These are phyloP conservation scores for Dothistroma septosporum DNA, from an alignment of 2,329 filamentous ascomycete genomes.

Conservation along the genomic window DNA sequence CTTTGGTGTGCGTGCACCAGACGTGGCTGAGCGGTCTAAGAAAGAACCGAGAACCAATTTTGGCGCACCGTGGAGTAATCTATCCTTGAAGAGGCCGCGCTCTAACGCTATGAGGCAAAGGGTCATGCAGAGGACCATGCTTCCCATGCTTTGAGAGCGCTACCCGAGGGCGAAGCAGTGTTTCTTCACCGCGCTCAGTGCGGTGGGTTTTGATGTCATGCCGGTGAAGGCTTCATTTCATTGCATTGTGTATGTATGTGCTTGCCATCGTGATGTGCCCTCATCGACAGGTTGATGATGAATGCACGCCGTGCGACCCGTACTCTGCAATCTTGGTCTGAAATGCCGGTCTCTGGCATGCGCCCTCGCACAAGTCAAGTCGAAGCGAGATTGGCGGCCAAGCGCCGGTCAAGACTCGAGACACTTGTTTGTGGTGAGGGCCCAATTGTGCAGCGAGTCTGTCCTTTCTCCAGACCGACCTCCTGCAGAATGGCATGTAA, in stretches of 20 bases:
- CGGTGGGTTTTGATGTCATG: constrained; percentile 9
- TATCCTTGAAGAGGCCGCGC: not conserved
- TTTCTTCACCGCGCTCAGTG: constrained; percentile 10
- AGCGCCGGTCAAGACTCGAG: constrained; percentile 15
- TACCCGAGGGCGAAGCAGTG: constrained; percentile 4
- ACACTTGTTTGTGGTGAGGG: not conserved
- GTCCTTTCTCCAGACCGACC: not conserved
- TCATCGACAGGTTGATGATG: not conserved
- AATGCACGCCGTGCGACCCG: not conserved
- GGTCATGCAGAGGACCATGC: not conserved
- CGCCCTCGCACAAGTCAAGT: constrained; percentile 3
- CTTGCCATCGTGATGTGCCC: constrained; percentile 1
- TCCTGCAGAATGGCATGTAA: constrained; percentile 9
- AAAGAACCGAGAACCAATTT: not conserved
- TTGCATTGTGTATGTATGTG: not conserved
- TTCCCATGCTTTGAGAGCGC: not conserved
- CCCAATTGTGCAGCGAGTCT: constrained; percentile 14
- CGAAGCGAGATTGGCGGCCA: constrained; percentile 3
- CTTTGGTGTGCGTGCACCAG: constrained; percentile 16
- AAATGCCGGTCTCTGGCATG: not conserved
- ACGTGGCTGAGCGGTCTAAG: constrained; percentile 15
- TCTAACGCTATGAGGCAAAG: not conserved
- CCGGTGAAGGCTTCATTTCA: constrained; percentile 8
- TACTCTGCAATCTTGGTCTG: not conserved
- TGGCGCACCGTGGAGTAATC: not conserved